Percentiles rank a stretch among this genome's conserved stretches.
phyloP scores from a whole-genome alignment of 441 rosid genomes.

The Cnidoscolus chayamansa region DNA sequence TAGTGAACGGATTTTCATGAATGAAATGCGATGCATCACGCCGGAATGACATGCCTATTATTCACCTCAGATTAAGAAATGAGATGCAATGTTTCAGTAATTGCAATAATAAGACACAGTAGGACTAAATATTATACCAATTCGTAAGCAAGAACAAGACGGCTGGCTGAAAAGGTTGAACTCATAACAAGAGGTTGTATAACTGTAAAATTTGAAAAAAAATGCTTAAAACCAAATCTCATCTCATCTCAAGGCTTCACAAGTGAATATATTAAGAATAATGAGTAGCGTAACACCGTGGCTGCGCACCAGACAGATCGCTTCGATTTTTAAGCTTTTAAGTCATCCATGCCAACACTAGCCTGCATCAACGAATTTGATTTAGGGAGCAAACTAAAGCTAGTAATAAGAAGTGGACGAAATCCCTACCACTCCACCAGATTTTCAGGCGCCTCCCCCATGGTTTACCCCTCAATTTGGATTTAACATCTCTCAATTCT shows the following conservation, averaged over 20 bases:
- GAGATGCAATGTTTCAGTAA: too few relatives aligned
- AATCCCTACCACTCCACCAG: not conserved
- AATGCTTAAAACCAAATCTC: not conserved
- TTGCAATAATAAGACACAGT: too few relatives aligned
- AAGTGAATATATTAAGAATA: constrained; percentile 4
- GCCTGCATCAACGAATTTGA: constrained; percentile 43
- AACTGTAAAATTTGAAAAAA: not conserved
- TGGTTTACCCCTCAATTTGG: not conserved
- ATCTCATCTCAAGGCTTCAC: not conserved
- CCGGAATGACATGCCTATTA: too few relatives aligned
- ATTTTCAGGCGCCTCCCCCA: not conserved
- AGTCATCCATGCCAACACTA: constrained; percentile 70
- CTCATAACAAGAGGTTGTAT: not conserved
- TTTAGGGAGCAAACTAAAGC: constrained; percentile 9
- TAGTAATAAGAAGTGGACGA: not conserved
- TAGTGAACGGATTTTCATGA: too few relatives aligned
- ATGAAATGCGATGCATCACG: too few relatives aligned
- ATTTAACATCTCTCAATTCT: not conserved
- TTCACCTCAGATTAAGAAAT: too few relatives aligned
- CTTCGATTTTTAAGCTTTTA: constrained; percentile 64
- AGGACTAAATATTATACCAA: too few relatives aligned
- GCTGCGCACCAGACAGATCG: not conserved
- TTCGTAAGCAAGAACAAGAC: not conserved
- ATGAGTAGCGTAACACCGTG: not conserved
- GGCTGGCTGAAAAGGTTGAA: not conserved